Base-by-base conservation (phyloP, 768 basidiomycete genomes). In the Collybiopsis luxurians region DNA sequence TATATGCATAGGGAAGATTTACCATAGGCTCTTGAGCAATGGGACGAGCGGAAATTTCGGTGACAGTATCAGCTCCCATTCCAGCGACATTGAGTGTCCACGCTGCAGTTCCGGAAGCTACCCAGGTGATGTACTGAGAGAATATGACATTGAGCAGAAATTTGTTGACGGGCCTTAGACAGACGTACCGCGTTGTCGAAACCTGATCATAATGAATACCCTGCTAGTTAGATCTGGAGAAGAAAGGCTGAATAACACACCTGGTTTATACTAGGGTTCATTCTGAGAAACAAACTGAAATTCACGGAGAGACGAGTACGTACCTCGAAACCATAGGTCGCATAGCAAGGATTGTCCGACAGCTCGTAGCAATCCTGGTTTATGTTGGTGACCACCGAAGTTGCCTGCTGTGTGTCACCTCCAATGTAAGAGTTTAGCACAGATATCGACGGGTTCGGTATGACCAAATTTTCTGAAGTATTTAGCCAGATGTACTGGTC, bases 311-410 rank as follows among this genome's bases (percentile, higher is more conserved):
- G n/a, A n/a, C n/a, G n/a, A n/a, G n/a, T n/a, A n/a, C n/a, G n/a
- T n/a, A n/a, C n/a, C n/a, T n/a, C n/a, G n/a, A n/a, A n/a, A n/a
- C 90, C 94, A 61, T 95, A 94, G 4, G 83, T 69, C 6, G 88
- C 80, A 66, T 79, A 92, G 64, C 90, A 89, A 2, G 79, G 79
- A 6, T 71, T 70, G 7, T 73, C 78, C 48, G 67, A 75, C 2
- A 73, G 62, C 69, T 87, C 83, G 68, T 96, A 96, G 67, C 90
- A 90, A 40, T 68, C 58, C 62, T 80, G 81, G 66, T 94, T 72
- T 4, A 90, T 93, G 21, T 68, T 69, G 1, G 85, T 85, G 11
- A 92, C 71, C 11, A 81, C 84, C 2, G 90, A 92, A 5, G 90
- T 87, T 17, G 92, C 85, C 71, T 95, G 87, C 67, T 96, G 94